phyloP scores from a whole-genome alignment of 2,329 filamentous ascomycete species.

The Byssochlamys sp. region DNA sequence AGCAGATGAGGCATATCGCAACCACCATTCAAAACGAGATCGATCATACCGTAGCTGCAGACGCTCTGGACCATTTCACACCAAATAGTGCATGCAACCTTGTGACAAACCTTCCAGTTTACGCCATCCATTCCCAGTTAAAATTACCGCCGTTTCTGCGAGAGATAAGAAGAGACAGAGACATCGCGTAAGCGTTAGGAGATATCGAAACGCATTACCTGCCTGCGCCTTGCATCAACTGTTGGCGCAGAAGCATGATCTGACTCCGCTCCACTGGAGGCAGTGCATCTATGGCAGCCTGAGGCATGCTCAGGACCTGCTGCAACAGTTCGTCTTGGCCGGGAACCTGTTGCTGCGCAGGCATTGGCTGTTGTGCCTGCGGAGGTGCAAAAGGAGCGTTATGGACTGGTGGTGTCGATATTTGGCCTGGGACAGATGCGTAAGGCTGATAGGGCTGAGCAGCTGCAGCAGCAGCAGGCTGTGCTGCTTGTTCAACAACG shows the following conservation, averaged over 20 bases:
- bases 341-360: slow-evolving; percentile 37
- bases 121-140: not conserved
- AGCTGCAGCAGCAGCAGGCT: slow-evolving; percentile 28
- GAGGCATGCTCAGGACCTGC: slow-evolving; percentile 70
- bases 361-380: slow-evolving; percentile 32
- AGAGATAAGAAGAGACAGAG: not conserved
- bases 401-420: slow-evolving; percentile 44
- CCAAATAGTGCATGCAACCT: not conserved
- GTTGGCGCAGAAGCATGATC: slow-evolving; percentile 65
- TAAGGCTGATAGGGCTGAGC: slow-evolving; percentile 29
- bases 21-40: not conserved
- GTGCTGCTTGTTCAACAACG: slow-evolving; percentile 58
- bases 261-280: slow-evolving; percentile 67
- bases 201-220: slow-evolving; percentile 12
- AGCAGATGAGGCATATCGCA: not conserved
- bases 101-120: not conserved
- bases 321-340: slow-evolving; percentile 66
- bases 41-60: not conserved
- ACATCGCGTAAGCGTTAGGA: not conserved
- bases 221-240: slow-evolving; percentile 41
- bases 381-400: slow-evolving; percentile 36
- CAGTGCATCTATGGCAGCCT: slow-evolving; percentile 68
- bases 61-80: not conserved
- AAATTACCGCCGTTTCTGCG: not conserved
- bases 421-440: slow-evolving; percentile 33